Conservation (phyloP, 768 basidiomycete genomes). For the Amanita polypyramis region DNA sequence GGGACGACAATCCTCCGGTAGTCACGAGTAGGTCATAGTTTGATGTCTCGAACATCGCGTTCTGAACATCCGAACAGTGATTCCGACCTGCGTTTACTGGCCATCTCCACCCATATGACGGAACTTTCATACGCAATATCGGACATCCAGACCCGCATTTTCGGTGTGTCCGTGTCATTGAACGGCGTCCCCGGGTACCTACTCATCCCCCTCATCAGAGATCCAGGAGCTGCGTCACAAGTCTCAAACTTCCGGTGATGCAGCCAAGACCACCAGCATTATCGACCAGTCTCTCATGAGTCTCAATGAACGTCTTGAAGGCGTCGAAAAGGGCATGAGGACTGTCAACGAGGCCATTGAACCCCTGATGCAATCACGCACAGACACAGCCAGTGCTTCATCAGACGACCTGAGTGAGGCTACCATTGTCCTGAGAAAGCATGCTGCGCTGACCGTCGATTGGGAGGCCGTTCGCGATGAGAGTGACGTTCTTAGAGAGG, state of each 20-base stretch:
- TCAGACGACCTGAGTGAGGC: constrained; percentile 29
- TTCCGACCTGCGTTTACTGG: constrained; percentile 69
- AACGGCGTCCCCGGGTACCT: constrained; percentile 1
- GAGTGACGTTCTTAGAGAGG: constrained; percentile 74
- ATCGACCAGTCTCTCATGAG: constrained; percentile 77
- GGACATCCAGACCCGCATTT: constrained; percentile 86
- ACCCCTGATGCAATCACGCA: constrained; percentile 39
- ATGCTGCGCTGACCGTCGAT: constrained; percentile 58
- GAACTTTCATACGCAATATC: constrained; percentile 81
- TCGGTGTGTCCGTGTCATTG: constrained; percentile 41
- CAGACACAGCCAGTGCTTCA: constrained; percentile 36
- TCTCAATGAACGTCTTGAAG: constrained; percentile 70
- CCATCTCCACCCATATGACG: constrained; percentile 77
- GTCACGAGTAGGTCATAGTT: constrained; percentile 53
- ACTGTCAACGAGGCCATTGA: constrained; percentile 54
- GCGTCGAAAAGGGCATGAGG: constrained; percentile 63
- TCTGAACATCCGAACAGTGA: constrained; percentile 12
- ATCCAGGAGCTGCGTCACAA: constrained; percentile 91
- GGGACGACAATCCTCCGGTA: constrained; percentile 37
- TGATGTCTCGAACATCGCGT: constrained; percentile 8
- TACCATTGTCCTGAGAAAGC: constrained; percentile 56
- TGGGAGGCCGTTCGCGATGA: constrained; percentile 80
- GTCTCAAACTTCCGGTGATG: constrained; percentile 53
- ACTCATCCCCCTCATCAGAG: constrained; percentile 35
- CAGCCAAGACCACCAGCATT: constrained; percentile 47